Conservation (phyloP, 176 grass and related monocot genomes). For the Alloteropsis semialata region DNA sequence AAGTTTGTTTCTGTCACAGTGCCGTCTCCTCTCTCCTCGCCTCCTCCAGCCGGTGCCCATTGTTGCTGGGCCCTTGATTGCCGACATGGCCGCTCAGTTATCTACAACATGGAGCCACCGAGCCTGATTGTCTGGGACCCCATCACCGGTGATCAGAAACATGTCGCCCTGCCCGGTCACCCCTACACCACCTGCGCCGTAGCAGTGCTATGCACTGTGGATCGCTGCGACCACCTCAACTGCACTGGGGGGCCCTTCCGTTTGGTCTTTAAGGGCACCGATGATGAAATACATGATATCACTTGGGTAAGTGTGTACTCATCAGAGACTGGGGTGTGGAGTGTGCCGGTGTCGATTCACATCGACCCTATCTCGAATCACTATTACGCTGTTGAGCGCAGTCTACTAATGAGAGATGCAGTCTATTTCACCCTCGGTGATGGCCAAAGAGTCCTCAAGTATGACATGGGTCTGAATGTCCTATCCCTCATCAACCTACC, state of each 20-base stretch:
- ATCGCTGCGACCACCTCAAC: neutral
- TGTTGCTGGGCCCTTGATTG: no score
- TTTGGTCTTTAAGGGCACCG: neutral
- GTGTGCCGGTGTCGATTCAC: neutral
- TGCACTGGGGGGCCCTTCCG: neutral
- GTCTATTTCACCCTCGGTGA: neutral
- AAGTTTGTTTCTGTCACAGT: neutral
- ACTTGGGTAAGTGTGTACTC: neutral
- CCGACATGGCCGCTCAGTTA: no score
- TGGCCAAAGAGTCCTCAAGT: neutral
- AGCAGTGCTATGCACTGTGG: neutral
- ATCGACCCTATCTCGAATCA: no score
- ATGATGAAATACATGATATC: no score
- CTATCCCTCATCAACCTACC: neutral
- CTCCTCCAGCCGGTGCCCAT: accelerated
- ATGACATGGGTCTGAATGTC: neutral
- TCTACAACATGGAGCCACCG: no score
- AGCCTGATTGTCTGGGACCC: neutral
- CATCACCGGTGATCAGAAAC: neutral
- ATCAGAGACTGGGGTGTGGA: neutral
- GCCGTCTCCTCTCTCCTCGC: neutral
- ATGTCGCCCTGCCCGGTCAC: accelerated
- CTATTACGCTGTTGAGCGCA: neutral
- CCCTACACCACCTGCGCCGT: accelerated
- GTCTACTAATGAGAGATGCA: neutral